Evolutionary conservation across 2,329 filamentous ascomycete species (phyloP).

Genomic region (Arthrinium phaeospermum): DNA sequence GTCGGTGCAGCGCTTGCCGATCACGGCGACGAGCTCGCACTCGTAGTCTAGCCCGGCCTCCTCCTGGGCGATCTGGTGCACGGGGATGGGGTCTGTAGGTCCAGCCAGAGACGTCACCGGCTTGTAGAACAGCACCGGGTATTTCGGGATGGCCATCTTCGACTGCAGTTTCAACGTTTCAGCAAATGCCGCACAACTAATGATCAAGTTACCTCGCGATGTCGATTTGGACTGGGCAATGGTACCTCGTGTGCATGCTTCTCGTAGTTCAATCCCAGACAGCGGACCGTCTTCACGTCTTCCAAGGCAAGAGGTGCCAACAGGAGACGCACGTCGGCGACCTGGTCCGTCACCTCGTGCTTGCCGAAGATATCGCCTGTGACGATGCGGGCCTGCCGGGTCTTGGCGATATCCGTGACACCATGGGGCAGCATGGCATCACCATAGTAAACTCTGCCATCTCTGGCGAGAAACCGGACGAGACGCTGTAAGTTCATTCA

Average conservation of each 20-base stretch:
- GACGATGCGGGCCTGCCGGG: slow-evolving; percentile 66
- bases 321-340: slow-evolving; percentile 61
- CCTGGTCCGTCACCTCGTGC: slow-evolving; percentile 66
- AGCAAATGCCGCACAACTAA: neutral
- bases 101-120: slow-evolving; percentile 69
- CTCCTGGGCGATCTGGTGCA: slow-evolving; percentile 69
- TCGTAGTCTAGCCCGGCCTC: slow-evolving; percentile 76
- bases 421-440: slow-evolving; percentile 72
- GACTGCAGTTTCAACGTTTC: slow-evolving; percentile 43
- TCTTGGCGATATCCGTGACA: slow-evolving; percentile 64
- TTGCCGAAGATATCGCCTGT: slow-evolving; percentile 69
- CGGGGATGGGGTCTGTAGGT: slow-evolving; percentile 68
- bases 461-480: slow-evolving; percentile 73
- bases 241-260: slow-evolving; percentile 70
- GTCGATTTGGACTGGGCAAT: neutral
- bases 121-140: slow-evolving; percentile 78
- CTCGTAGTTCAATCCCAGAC: slow-evolving; percentile 74
- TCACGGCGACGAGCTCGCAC: slow-evolving; percentile 77
- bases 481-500: slow-evolving; percentile 58
- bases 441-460: slow-evolving; percentile 74
- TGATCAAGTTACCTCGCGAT: neutral
- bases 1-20: slow-evolving; percentile 70
- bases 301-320: slow-evolving; percentile 67
- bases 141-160: slow-evolving; percentile 71
- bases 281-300: slow-evolving; percentile 70